These are phyloP conservation scores for Letharia columbiana DNA, from an alignment of 495 filamentous ascomycete genomes.

Conservation along the genomic window DNA sequence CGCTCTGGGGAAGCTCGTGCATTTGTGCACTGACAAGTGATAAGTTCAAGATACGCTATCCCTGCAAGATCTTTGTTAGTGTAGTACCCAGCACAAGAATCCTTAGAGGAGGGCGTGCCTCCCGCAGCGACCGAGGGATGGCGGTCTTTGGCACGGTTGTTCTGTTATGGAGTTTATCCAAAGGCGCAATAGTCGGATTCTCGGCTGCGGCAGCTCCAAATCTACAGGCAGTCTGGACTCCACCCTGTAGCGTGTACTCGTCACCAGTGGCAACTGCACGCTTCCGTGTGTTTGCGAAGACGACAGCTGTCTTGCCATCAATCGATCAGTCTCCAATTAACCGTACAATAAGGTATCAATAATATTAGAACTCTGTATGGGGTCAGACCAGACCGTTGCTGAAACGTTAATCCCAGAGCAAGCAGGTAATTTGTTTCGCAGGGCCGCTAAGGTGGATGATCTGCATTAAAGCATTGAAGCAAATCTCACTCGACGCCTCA, in stretches of 20 bases:
- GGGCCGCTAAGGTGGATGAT: constrained; percentile 17
- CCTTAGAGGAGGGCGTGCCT: neutral
- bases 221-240: constrained; percentile 12
- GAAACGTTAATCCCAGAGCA: constrained; percentile 4
- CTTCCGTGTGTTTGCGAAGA: neutral
- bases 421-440: constrained; percentile 16
- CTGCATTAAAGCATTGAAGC: constrained; percentile 10
- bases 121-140: constrained; percentile 9
- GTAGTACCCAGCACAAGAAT: neutral
- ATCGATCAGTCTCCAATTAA: too few species aligned
- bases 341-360: too few species aligned
- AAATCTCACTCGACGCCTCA: constrained; percentile 20
- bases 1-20: neutral
- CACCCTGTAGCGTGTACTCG: constrained; percentile 13
- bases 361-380: too few species aligned
- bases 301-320: neutral
- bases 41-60: constrained; percentile 11
- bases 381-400: neutral
- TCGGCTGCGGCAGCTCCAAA: constrained; percentile 2
- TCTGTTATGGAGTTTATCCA: neutral
- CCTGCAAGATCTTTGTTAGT: constrained; percentile 12
- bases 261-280: constrained; percentile 14
- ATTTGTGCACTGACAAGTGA: constrained; percentile 1
- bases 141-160: constrained; percentile 6
- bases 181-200: constrained; percentile 1